Percentiles rank a stretch among this genome's conserved stretches.
Evolutionary conservation across 1,139 yeast genomes (phyloP).

Genomic region (Saccharomyces hybrid): DNA sequence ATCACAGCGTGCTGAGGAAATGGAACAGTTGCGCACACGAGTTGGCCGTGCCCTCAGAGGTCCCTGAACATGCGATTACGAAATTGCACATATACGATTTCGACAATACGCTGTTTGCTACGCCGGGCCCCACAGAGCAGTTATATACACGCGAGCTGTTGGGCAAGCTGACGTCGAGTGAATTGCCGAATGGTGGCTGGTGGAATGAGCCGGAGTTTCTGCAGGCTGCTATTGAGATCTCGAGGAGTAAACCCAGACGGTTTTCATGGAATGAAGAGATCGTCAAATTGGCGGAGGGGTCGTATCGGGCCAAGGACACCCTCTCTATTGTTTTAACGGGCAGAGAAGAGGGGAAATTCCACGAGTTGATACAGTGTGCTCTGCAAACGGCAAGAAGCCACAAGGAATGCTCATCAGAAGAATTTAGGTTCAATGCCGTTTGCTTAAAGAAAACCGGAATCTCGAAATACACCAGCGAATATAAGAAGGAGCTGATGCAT

Average conservation of each 20-base stretch:
- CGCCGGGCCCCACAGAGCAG: constrained; percentile 39
- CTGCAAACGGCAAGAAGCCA: neutral
- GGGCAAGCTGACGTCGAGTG: constrained; percentile 9
- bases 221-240: constrained; percentile 5
- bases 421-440: constrained; percentile 34
- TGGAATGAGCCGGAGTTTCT: constrained; percentile 36
- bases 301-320: constrained; percentile 31
- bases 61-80: constrained; percentile 12
- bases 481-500: constrained; percentile 33
- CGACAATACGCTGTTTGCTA: constrained; percentile 40
- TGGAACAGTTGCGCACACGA: constrained; percentile 24
- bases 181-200: constrained; percentile 39
- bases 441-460: constrained; percentile 32
- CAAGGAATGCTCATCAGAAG: constrained; percentile 3
- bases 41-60: constrained; percentile 12
- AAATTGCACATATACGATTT: constrained; percentile 40
- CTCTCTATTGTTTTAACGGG: constrained; percentile 39
- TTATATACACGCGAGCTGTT: constrained; percentile 31
- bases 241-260: neutral
- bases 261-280: constrained; percentile 37
- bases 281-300: constrained; percentile 30
- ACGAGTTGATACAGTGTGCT: constrained; percentile 16
- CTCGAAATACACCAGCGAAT: constrained; percentile 30
- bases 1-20: constrained; percentile 11
- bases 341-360: constrained; percentile 31